phyloP scores from a whole-genome alignment of 169 alveolate genomes.

The Cryptosporidium meleagridis region DNA sequence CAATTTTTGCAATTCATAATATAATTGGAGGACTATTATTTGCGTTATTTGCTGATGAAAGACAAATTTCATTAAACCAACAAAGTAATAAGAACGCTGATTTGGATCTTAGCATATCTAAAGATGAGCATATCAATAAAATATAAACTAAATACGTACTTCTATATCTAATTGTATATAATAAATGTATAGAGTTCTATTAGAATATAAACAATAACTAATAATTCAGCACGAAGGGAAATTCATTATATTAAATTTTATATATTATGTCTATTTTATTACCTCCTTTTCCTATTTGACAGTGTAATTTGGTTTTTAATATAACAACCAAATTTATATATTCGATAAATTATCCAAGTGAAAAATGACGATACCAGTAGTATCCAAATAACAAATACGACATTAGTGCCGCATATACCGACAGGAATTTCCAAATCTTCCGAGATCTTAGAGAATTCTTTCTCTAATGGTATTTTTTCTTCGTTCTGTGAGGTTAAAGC shows the following conservation, averaged over 20 bases:
- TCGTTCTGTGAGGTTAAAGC: not conserved
- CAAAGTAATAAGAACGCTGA: not conserved
- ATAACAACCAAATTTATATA: slow-evolving; percentile 21
- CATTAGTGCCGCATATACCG: slow-evolving; percentile 33
- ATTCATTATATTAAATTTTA: not conserved
- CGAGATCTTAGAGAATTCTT: not conserved
- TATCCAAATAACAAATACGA: slow-evolving; percentile 33
- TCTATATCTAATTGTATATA: not conserved
- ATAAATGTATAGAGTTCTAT: not conserved
- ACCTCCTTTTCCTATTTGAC: slow-evolving; percentile 18
- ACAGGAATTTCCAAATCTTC: slow-evolving; percentile 67
- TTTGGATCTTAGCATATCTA: not conserved
- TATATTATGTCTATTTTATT: not conserved
- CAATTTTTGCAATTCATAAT: slow-evolving; percentile 54
- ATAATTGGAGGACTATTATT: slow-evolving; percentile 52
- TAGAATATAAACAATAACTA: not conserved
- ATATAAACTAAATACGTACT: not conserved
- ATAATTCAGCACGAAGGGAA: not conserved
- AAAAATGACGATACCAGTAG: not conserved
- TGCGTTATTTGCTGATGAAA: slow-evolving; percentile 45
- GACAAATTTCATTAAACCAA: not conserved
- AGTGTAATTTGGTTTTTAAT: not conserved
- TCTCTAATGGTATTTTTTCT: not conserved
- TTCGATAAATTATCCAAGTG: not conserved
- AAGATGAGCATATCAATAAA: not conserved